Percentiles rank a stretch among this genome's conserved stretches.
phyloP scores from a whole-genome alignment of 1,284 basidiomycete species.

The Cryptococcus depauperatus region DNA sequence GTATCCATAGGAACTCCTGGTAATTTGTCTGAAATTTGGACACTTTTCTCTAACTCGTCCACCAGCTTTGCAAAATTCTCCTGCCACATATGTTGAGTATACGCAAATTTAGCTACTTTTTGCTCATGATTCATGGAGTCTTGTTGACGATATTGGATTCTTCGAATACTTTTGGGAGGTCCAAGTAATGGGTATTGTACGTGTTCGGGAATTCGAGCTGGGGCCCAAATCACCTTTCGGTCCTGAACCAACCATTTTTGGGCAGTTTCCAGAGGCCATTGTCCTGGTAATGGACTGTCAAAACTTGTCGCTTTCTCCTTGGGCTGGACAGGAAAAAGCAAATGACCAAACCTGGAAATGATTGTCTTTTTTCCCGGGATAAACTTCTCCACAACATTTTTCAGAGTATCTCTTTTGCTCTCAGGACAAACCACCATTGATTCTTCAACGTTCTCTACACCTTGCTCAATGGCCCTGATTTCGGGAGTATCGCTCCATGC shows the following conservation, averaged over 20 bases:
- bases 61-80: not conserved
- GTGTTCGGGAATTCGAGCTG: no score
- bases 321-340: slow-evolving; percentile 7
- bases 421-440: not conserved
- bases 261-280: slow-evolving; percentile 8
- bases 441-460: slow-evolving; percentile 4
- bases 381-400: not conserved
- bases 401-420: not conserved
- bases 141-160: slow-evolving; percentile 9
- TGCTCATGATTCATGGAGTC: not conserved
- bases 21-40: not conserved
- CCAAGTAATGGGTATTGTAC: slow-evolving; percentile 11
- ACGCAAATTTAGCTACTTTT: slow-evolving; percentile 8
- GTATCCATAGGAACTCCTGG: not conserved
- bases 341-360: slow-evolving; percentile 8
- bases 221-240: not conserved
- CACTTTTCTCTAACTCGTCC: slow-evolving; percentile 7
- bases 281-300: slow-evolving; percentile 12
- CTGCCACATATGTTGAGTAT: slow-evolving; percentile 2
- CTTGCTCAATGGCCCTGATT: slow-evolving; percentile 8
- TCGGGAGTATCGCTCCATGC: slow-evolving; percentile 12
- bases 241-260: slow-evolving; percentile 4
- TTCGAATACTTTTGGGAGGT: not conserved
- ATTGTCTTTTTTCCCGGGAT: not conserved
- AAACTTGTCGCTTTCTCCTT: slow-evolving; percentile 3